These are phyloP conservation scores for Pichia cabralensis DNA, from an alignment of 805 yeast genomes.

Conservation along the genomic window DNA sequence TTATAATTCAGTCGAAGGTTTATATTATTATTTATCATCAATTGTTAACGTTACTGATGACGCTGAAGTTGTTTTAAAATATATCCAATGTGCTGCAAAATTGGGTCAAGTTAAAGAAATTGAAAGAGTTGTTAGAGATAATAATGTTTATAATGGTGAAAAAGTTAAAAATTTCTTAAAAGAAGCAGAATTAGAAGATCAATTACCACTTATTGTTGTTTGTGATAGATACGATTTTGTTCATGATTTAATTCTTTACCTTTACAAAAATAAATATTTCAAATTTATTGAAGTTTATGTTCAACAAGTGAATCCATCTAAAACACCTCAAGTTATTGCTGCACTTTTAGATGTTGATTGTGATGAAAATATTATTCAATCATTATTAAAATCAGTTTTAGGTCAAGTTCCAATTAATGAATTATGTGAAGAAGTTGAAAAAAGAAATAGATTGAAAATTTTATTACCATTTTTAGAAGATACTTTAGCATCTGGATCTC, in stretches of 20 bases:
- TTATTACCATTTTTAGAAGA: conserved; percentile 89
- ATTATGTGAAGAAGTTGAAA: conserved; percentile 89
- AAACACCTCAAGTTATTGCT: conserved; percentile 94
- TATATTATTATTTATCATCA: conserved; percentile 86
- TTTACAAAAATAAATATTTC: conserved; percentile 92
- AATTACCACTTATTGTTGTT: conserved; percentile 90
- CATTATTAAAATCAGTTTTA: conserved; percentile 69
- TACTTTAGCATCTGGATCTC: conserved; percentile 71
- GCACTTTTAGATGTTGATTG: conserved; percentile 96
- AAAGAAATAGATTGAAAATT: conserved; percentile 87
- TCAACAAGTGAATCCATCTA: conserved; percentile 92
- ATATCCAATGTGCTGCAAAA: conserved; percentile 88
- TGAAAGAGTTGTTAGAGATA: conserved; percentile 91
- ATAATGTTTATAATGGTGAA: conserved; percentile 91
- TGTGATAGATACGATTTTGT: conserved; percentile 88
- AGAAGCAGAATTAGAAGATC: conserved; percentile 89
- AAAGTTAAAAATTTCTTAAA: conserved; percentile 95
- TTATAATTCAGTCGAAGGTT: conserved; percentile 84
- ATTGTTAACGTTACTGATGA: conserved; percentile 91
- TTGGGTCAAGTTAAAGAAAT: conserved; percentile 88
- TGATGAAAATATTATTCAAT: conserved; percentile 80
- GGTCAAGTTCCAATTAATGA: conserved; percentile 92
- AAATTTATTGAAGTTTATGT: conserved; percentile 96
- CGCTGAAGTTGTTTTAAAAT: conserved; percentile 90
- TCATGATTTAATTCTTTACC: conserved; percentile 85